A percentile compares a stretch with the other conserved stretches of the same genome.
Evolutionary conservation across 768 basidiomycete genomes (phyloP).

Genomic region (Lactarius pseudohatsudake): DNA sequence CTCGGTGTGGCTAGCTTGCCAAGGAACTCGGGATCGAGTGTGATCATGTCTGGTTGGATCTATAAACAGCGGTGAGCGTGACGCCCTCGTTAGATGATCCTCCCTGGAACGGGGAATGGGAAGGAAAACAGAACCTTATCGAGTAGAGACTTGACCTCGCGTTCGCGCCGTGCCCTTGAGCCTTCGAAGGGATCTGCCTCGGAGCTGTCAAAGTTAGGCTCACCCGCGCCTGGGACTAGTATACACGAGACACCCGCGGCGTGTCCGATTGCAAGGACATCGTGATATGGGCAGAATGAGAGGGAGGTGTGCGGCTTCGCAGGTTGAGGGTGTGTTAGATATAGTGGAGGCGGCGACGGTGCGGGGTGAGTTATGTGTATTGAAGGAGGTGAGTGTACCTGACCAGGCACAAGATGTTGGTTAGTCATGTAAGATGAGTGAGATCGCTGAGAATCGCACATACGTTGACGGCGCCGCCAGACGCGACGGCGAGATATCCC

Average conservation of each 20-base stretch:
- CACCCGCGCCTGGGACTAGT: slow-evolving; percentile 88
- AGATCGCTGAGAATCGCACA: slow-evolving; percentile 30
- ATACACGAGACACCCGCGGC: slow-evolving; percentile 76
- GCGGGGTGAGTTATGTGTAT: slow-evolving; percentile 56
- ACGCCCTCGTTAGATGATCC: not conserved
- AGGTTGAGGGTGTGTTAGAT: slow-evolving; percentile 85
- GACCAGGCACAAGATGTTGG: slow-evolving; percentile 18
- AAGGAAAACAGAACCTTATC: slow-evolving; percentile 57
- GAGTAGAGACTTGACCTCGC: slow-evolving; percentile 85
- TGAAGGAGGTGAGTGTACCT: slow-evolving; percentile 73
- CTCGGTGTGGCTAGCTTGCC: slow-evolving; percentile 65
- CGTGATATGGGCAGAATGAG: slow-evolving; percentile 88
- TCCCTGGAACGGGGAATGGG: slow-evolving; percentile 21
- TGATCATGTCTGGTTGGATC: slow-evolving; percentile 92
- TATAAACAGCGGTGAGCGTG: slow-evolving; percentile 34
- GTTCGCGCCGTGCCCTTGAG: slow-evolving; percentile 75
- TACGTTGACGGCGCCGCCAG: slow-evolving; percentile 83
- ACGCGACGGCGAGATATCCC: slow-evolving; percentile 79
- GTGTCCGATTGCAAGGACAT: slow-evolving; percentile 80
- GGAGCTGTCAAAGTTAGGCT: slow-evolving; percentile 89
- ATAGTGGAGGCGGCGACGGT: slow-evolving; percentile 69
- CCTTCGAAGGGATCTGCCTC: slow-evolving; percentile 97
- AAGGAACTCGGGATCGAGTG: slow-evolving; percentile 74
- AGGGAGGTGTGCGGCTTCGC: slow-evolving; percentile 72
- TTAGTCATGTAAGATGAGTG: not conserved